Evolutionary conservation across 73 alveolate species (phyloP).

Genomic region (Effrenium voratum): DNA sequence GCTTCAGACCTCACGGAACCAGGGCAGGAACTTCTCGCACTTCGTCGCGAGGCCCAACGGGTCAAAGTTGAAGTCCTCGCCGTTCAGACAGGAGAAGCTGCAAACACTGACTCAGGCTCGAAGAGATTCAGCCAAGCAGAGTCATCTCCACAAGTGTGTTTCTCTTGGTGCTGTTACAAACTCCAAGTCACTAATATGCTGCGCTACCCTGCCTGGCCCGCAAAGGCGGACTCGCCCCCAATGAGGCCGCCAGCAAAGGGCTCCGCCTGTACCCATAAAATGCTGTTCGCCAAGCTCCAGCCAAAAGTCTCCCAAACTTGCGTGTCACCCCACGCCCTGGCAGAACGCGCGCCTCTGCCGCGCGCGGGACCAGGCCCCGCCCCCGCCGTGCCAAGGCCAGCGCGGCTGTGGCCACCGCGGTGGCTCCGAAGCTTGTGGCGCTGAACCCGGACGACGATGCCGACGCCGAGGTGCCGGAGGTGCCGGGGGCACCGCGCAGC

Average conservation of each 20-base stretch:
- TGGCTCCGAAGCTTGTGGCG: slow-evolving; percentile 6
- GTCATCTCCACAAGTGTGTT: not conserved
- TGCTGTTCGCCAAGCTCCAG: not conserved
- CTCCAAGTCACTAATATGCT: not conserved
- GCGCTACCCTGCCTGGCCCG: slow-evolving; percentile 40
- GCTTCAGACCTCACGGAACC: slow-evolving; percentile 88
- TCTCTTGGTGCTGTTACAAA: not conserved
- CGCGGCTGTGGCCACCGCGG: slow-evolving; percentile 26
- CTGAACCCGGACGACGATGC: not conserved
- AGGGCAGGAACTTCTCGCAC: slow-evolving; percentile 71
- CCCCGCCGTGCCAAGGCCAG: slow-evolving; percentile 45
- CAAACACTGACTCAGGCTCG: not conserved
- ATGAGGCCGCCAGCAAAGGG: slow-evolving; percentile 88
- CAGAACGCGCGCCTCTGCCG: slow-evolving; percentile 1
- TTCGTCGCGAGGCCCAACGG: slow-evolving; percentile 74
- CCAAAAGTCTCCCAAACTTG: not conserved
- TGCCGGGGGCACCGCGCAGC: slow-evolving; percentile 3
- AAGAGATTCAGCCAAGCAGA: not conserved
- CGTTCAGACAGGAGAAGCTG: not conserved
- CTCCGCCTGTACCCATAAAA: slow-evolving; percentile 17
- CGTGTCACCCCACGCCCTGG: not conserved
- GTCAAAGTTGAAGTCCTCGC: slow-evolving; percentile 77
- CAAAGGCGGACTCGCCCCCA: slow-evolving; percentile 83
- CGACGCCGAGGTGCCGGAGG: not conserved
- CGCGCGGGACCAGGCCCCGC: not conserved